Evolutionary conservation across 352 stramenopile species (phyloP).

Genomic region (Phytophthora hibernalis): DNA sequence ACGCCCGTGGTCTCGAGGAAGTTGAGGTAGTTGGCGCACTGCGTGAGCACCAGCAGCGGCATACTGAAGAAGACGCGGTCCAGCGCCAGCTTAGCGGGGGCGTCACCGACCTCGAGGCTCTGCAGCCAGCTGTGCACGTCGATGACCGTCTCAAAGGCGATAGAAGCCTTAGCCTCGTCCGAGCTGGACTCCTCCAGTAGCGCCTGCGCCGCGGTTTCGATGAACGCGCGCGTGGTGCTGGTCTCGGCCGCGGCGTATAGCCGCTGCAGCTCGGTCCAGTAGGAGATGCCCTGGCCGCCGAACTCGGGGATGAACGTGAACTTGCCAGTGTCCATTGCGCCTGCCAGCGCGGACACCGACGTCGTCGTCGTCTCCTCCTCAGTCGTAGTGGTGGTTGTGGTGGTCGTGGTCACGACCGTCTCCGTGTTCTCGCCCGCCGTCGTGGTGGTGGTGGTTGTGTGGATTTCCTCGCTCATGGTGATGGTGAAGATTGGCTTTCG

Average conservation of each 20-base stretch:
- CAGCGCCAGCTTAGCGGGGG: slow-evolving; percentile 18
- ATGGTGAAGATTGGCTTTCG: slow-evolving; percentile 20
- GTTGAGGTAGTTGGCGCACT: slow-evolving; percentile 79
- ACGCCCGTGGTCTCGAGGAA: slow-evolving; percentile 64
- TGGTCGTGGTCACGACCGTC: slow-evolving; percentile 37
- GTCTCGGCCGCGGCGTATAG: slow-evolving; percentile 53
- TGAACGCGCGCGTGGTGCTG: slow-evolving; percentile 44
- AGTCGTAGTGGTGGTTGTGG: slow-evolving; percentile 29
- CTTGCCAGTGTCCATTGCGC: slow-evolving; percentile 29
- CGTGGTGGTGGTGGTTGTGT: slow-evolving; percentile 35
- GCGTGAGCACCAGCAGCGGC: slow-evolving; percentile 77
- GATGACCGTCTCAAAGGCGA: slow-evolving; percentile 54
- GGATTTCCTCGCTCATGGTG: slow-evolving; percentile 44
- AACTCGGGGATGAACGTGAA: slow-evolving; percentile 63
- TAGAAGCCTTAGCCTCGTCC: slow-evolving; percentile 44
- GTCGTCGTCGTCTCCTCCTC: slow-evolving; percentile 11
- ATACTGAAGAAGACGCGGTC: slow-evolving; percentile 78
- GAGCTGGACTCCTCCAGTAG: slow-evolving; percentile 60
- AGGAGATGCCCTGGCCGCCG: slow-evolving; percentile 72
- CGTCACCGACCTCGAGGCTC: slow-evolving; percentile 30
- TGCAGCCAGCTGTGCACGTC: slow-evolving; percentile 68
- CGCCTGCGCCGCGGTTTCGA: slow-evolving; percentile 52
- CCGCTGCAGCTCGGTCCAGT: slow-evolving; percentile 66
- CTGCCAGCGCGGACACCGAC: slow-evolving; percentile 32
- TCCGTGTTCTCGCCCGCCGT: slow-evolving; percentile 31